Base-by-base conservation (phyloP, 441 rosid species). In the Syzygium malaccense region DNA sequence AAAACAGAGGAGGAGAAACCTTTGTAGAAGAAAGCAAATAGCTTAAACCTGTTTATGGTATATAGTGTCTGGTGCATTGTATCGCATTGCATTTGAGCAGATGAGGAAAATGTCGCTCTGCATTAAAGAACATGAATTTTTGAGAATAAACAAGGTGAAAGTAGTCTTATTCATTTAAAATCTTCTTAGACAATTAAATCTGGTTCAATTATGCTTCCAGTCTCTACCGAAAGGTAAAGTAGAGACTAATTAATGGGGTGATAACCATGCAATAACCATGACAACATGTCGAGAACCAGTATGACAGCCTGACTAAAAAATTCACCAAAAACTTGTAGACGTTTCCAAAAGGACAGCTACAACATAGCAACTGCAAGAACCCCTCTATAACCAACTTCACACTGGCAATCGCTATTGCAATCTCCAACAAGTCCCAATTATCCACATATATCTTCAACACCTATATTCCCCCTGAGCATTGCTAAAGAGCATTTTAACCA, bases 41-140 rank as follows among this genome's bases (percentile, higher is more conserved):
- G 37, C 45, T 54, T 49, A 55, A 86, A 89, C 90, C 90, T 89
- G 90, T 86, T 88, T 88, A 64, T 86, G 87, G 86, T 89, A 89
- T 79, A 89, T 55, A 7, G 90, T 89, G 64, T 87, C 88, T 1
- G 88, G 78, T n/a, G 90, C 90, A 86, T 89, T 89, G 88, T 89
- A 89, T 54, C 10, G 88, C 90, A 89, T 89, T 41, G 90, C 90
- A 79, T 89, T 89, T 51, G 87, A 78, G 80, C 88, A 89, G 79
- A 89, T 86, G 33, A 89, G 86, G 88, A 89, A 86, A 33, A 89
- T 48, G 37, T 89, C 90, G 15, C 51, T 89, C 90, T 89, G 90
- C 90, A 89, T 51, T 30, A 51, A 32, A 57, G 32, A 18, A 25
- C 58, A 30, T 75, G 75, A 48, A 32, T 41, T 41, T 55, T 68